Conservation (phyloP, 495 filamentous ascomycete genomes). For the Oidiodendron maius region DNA sequence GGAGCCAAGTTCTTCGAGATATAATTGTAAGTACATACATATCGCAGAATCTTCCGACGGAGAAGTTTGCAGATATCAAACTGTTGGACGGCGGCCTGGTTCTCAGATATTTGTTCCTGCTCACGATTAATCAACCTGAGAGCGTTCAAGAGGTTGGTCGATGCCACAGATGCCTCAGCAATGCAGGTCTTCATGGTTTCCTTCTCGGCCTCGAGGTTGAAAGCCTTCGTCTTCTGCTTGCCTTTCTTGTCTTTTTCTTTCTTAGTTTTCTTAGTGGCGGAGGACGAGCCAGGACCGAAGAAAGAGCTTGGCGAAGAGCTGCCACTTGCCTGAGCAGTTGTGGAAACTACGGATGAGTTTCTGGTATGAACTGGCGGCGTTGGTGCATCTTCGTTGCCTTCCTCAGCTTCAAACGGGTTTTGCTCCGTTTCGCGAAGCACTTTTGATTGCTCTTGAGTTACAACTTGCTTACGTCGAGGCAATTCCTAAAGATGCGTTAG, state of each 20-base stretch:
- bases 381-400: conserved; percentile 39
- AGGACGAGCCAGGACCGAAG: conserved; percentile 18
- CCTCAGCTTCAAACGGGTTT: conserved; percentile 55
- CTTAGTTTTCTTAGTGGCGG: conserved; percentile 13
- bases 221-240: conserved; percentile 46
- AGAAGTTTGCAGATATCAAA: conserved; percentile 86
- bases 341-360: conserved; percentile 17
- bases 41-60: conserved; percentile 77
- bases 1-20: background rate
- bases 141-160: conserved; percentile 85
- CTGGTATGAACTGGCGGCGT: conserved; percentile 9
- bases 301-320: conserved; percentile 23
- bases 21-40: conserved; percentile 39
- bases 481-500: conserved; percentile 34
- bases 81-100: conserved; percentile 62
- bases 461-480: conserved; percentile 45
- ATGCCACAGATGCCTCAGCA: conserved; percentile 78
- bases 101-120: conserved; percentile 79
- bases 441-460: conserved; percentile 69
- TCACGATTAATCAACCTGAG: conserved; percentile 90
- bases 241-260: conserved; percentile 42
- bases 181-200: conserved; percentile 75
- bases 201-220: conserved; percentile 85
- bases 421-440: conserved; percentile 70
- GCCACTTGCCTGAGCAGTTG: conserved; percentile 18